phyloP scores from a whole-genome alignment of 768 basidiomycete genomes.

The Multifurca ochricompacta region DNA sequence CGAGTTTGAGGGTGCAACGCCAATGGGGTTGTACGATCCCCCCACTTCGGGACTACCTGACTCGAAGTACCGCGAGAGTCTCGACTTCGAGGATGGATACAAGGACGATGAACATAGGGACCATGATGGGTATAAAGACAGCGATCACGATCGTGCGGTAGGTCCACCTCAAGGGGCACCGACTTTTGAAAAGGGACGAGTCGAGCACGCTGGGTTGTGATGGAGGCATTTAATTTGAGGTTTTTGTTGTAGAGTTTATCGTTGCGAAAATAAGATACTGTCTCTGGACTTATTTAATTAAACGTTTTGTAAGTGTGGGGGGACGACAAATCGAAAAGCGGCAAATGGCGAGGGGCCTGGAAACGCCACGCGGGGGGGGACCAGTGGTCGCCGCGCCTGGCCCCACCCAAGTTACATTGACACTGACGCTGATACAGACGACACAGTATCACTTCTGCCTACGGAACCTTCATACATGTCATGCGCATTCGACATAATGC shows the following conservation, averaged over 20 bases:
- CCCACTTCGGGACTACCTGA: neutral
- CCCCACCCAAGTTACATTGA: neutral
- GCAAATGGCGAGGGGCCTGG: constrained; percentile 1
- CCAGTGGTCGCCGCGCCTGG: neutral
- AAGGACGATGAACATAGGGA: neutral
- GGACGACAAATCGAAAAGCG: too few relatives aligned
- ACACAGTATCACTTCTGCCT: neutral
- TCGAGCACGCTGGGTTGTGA: neutral
- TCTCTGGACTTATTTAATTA: too few relatives aligned
- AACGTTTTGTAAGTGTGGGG: too few relatives aligned
- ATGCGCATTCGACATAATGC: constrained; percentile 37
- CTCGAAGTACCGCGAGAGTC: neutral
- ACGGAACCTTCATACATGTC: constrained; percentile 19
- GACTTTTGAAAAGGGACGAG: neutral
- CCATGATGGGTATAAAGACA: neutral
- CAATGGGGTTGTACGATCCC: neutral
- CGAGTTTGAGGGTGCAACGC: neutral
- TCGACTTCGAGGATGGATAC: neutral
- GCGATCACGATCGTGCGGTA: neutral
- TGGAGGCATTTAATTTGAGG: too few relatives aligned
- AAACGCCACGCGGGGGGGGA: neutral
- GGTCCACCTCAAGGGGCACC: neutral
- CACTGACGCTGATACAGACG: constrained; percentile 2
- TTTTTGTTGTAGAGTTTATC: neutral
- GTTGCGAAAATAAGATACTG: too few relatives aligned